Base-by-base conservation (phyloP, 805 yeast genomes). In the Yarrowia bubula region DNA sequence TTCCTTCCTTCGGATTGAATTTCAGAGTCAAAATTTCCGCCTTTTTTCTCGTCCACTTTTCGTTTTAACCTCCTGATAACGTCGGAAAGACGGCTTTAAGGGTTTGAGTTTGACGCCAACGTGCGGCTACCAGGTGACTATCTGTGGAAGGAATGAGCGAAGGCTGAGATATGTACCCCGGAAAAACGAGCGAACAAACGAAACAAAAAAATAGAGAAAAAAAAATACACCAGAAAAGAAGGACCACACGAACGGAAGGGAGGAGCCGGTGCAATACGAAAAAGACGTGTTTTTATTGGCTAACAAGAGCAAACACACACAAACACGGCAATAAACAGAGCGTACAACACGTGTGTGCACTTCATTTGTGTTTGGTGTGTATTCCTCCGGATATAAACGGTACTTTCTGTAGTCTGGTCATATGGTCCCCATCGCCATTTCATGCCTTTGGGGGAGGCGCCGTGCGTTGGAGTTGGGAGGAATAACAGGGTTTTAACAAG, bases 61-160 rank as follows among this genome's bases (percentile, higher is more conserved):
- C 17, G 22, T 2, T 37, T 37, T 28, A n/a, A n/a, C n/a, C n/a
- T n/a, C n/a, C 28, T 33, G 53, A 47, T 47, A 47, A 47, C 53
- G 37, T 14, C 48, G 50, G 50, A 46, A 46, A 46, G 51, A 47
- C 51, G 51, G 51, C 51, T 47, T 46, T 15, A 7, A 44, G 22
- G 7, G 32, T 47, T 17, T 32, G 31, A 28, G 43, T 39, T 53
- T 38, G 33, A 17, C 13, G 9, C 11, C 6, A 8, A 6, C 28
- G 42, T 51, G 46, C 60, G 60, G 46, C 46, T 53, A 53, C 9
- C 46, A 14, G 18, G 28, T 18, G 58, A 37, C 58, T 51, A 51
- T 51, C 58, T 51, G 44, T 39, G 60, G 60, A 53, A 53, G 60
- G 60, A 53, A 53, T 53, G 60, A 53, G 60, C 60, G 60, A 53